Conservation (phyloP, 345 rosid genomes). For the Hibiscus mutabilis region DNA sequence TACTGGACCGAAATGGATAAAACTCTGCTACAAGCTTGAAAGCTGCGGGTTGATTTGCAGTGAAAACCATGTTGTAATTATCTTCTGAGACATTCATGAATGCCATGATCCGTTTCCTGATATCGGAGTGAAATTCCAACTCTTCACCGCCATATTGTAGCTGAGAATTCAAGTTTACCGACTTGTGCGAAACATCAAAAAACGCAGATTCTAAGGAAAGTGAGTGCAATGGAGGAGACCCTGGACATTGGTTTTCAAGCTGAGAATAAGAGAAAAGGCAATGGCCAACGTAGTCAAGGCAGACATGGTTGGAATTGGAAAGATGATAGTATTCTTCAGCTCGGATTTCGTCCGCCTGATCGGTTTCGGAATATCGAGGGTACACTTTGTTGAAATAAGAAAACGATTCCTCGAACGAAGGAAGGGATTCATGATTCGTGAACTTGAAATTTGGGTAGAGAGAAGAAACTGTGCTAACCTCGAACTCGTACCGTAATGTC, state of each 20-base stretch:
- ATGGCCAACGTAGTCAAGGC: conserved; percentile 56
- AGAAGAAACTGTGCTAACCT: conserved; percentile 32
- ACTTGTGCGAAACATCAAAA: conserved; percentile 43
- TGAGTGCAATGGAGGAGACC: neutral
- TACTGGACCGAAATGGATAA: conserved; percentile 48
- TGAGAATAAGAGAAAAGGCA: conserved; percentile 79
- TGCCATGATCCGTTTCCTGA: conserved; percentile 46
- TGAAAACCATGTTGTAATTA: conserved; percentile 57
- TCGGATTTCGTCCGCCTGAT: conserved; percentile 55
- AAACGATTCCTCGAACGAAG: conserved; percentile 48
- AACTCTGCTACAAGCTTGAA: conserved; percentile 70
- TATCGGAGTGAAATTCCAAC: conserved; percentile 35
- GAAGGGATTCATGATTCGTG: conserved; percentile 86
- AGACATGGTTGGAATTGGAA: conserved; percentile 36
- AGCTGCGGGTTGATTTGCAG: conserved; percentile 66
- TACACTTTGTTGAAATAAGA: conserved; percentile 38
- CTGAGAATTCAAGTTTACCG: conserved; percentile 35
- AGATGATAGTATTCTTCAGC: conserved; percentile 59
- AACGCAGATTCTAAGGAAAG: conserved; percentile 17
- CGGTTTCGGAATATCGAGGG: conserved; percentile 48
- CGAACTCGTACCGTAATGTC: conserved; percentile 35
- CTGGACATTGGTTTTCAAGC: conserved; percentile 7
- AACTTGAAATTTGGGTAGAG: conserved; percentile 38
- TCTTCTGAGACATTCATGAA: conserved; percentile 77
- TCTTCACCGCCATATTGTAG: conserved; percentile 34